phyloP scores from a whole-genome alignment of 192 early-diverging fungal genomes.

The Entophlyctis luteolus region DNA sequence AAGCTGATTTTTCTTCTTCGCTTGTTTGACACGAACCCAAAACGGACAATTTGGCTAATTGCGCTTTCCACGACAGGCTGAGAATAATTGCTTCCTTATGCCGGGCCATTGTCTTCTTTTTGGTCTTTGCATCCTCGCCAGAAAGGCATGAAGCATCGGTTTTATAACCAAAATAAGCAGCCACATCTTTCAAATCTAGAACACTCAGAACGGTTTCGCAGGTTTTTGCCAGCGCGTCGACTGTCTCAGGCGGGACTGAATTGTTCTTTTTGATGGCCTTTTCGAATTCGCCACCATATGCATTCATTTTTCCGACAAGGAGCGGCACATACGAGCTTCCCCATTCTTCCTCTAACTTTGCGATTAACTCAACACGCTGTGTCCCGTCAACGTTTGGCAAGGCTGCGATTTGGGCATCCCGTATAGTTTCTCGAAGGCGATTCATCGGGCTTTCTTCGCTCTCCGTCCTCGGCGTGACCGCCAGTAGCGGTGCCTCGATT shows the following conservation, averaged over 20 bases:
- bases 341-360: conserved; percentile 63
- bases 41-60: background rate
- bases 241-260: background rate
- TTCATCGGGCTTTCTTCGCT: too few species aligned
- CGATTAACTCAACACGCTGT: conserved; percentile 51
- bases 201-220: conserved; percentile 57
- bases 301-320: conserved; percentile 50
- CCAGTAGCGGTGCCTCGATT: too few species aligned
- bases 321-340: conserved; percentile 56
- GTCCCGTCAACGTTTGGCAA: conserved; percentile 49
- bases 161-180: conserved; percentile 58
- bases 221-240: conserved; percentile 45
- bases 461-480: too few species aligned
- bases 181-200: conserved; percentile 60
- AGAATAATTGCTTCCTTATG: conserved; percentile 61
- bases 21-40: background rate
- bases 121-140: conserved; percentile 45
- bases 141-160: conserved; percentile 43
- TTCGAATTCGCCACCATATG: conserved; percentile 44
- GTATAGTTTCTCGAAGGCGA: too few species aligned
- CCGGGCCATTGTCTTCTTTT: conserved; percentile 70
- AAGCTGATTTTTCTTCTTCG: background rate
- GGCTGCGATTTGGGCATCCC: conserved; percentile 16
- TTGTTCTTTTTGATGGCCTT: too few species aligned
- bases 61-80: conserved; percentile 57